These are phyloP conservation scores for Citrus inodora DNA, from an alignment of 345 rosid genomes.

Conservation along the genomic window DNA sequence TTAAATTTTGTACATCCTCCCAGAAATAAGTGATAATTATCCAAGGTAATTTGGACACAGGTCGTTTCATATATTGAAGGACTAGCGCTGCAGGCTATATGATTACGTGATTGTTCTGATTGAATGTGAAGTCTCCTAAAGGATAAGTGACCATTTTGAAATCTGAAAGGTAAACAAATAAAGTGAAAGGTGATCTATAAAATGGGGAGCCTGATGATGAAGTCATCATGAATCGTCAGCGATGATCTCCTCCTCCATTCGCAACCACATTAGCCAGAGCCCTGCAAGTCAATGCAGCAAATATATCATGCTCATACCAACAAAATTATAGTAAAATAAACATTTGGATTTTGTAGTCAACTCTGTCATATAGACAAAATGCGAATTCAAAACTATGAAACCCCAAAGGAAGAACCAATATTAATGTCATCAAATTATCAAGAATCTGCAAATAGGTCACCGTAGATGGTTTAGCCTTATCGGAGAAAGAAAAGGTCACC, in stretches of 20 bases:
- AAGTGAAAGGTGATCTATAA: slow-evolving; percentile 10
- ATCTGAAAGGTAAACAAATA: slow-evolving; percentile 22
- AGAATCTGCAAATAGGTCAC: neutral
- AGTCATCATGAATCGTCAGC: slow-evolving; percentile 28
- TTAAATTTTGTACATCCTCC: slow-evolving; percentile 30
- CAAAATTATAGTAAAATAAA: neutral
- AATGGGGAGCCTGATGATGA: neutral
- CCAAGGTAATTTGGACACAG: slow-evolving; percentile 12
- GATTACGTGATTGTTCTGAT: slow-evolving; percentile 19
- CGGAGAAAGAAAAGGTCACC: neutral
- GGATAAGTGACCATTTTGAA: slow-evolving; percentile 17
- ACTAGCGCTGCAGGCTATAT: slow-evolving; percentile 1
- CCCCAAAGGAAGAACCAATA: slow-evolving; percentile 2
- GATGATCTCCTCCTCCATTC: slow-evolving; percentile 44
- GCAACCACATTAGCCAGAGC: slow-evolving; percentile 37
- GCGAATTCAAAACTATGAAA: neutral
- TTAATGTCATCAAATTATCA: neutral
- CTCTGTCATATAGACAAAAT: neutral
- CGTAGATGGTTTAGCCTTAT: neutral
- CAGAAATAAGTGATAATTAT: slow-evolving; percentile 25
- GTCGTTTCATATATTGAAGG: slow-evolving; percentile 9
- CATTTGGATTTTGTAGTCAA: neutral
- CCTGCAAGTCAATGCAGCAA: slow-evolving; percentile 37
- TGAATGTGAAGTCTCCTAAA: slow-evolving; percentile 25
- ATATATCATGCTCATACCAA: neutral